Evolutionary conservation across 1,139 yeast genomes (phyloP), one percentile per base, ranked within the genome.

Genomic region (Lodderomyces jiufengensis): DNA sequence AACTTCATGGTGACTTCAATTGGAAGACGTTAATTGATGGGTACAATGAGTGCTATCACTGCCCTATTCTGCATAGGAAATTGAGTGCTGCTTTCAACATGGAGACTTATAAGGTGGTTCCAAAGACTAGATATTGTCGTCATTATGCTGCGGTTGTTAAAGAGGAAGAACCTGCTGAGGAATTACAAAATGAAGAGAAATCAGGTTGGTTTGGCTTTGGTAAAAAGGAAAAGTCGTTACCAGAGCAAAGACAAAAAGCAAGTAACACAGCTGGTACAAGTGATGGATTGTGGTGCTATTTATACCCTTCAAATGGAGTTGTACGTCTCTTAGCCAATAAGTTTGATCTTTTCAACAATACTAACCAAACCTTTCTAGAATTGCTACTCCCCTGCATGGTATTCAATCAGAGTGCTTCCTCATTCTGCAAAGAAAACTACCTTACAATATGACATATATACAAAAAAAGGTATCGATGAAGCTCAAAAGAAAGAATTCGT

Each of bases 1-100:
- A 77, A 51, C 63, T 77, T 33, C 80, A 76, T 45, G 83, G 82
- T 36, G 61, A 73, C 47, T 77, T 77, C 57, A 77, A 77, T 56
- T 77, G 83, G 83, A 77, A 77, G 50, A 77, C 83, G 2, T 63
- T 77, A 43, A 76, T 77, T 80, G 83, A 77, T 49, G 83, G 83
- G 3, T 77, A 77, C 55, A 80, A 77, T 56, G 83, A 77, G 54
- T 77, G 83, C 45, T 76, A 76, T 56, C 83, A 77, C 51, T 77
- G 83, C 54, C 82, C 82, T 26, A 77, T 81, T 14, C 81, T 81
- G 1, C 83, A 77, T 47, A 82, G 81, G 3, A 81, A 81, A 7
- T 61, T 77, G 42, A 66, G 68, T 37, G 54, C 71, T 25, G 80
- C 82, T 9, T 77, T 77, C 57, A 69, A 63, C 46, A 77, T 77